A percentile compares a stretch with the other conserved stretches of the same genome.
Evolutionary conservation across 495 filamentous ascomycete genomes (phyloP).

Genomic region (Penicillium tannophilum): DNA sequence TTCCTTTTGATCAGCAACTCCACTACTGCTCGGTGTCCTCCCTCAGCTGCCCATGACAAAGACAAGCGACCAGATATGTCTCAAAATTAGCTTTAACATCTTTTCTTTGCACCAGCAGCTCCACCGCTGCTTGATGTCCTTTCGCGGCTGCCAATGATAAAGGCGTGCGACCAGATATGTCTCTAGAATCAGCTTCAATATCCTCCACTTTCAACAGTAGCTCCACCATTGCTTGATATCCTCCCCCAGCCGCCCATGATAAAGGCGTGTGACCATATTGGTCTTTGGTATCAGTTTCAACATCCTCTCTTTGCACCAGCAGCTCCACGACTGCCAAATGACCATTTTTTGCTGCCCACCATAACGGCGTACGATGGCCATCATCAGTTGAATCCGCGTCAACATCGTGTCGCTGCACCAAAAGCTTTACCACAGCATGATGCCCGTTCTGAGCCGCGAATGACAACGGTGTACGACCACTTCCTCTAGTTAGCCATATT

Average conservation of each 20-base stretch:
- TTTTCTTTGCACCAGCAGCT: background rate
- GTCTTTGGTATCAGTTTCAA: background rate
- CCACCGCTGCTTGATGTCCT: background rate
- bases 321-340: background rate
- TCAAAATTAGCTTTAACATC: background rate
- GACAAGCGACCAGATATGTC: background rate
- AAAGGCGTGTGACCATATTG: background rate
- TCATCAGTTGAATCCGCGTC: background rate
- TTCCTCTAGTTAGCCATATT: too few relatives aligned
- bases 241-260: background rate
- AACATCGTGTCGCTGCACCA: background rate
- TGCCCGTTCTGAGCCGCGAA: background rate
- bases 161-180: background rate
- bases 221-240: background rate
- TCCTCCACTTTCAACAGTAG: background rate
- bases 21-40: background rate
- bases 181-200: background rate
- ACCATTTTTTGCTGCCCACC: background rate
- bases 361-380: background rate
- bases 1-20: background rate
- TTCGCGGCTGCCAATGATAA: background rate
- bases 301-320: background rate
- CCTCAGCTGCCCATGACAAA: background rate
- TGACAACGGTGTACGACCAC: background rate
- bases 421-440: background rate